Evolutionary conservation across 345 rosid species (phyloP).

Genomic region (Hirschfeldia incana): DNA sequence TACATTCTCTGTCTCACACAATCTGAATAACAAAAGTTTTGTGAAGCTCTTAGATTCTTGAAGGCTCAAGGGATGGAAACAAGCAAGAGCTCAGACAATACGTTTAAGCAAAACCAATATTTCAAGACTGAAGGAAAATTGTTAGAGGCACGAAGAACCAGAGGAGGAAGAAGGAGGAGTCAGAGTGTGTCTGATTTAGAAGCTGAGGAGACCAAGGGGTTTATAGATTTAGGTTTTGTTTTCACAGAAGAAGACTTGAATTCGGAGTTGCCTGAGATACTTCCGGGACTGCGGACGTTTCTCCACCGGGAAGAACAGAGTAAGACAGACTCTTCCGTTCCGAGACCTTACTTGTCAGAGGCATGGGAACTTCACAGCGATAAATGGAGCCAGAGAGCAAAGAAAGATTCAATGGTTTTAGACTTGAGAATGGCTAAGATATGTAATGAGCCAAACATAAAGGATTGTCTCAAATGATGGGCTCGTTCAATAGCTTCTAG

Average conservation of each 20-base stretch:
- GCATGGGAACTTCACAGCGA: slow-evolving; percentile 62
- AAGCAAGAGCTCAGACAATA: slow-evolving; percentile 34
- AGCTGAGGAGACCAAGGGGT: slow-evolving; percentile 79
- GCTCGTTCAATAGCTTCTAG: slow-evolving; percentile 76
- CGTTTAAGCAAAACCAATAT: slow-evolving; percentile 31
- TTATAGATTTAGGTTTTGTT: slow-evolving; percentile 89
- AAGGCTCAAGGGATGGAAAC: slow-evolving; percentile 53
- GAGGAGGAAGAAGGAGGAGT: slow-evolving; percentile 36
- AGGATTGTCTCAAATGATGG: slow-evolving; percentile 67
- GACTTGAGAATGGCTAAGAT: slow-evolving; percentile 60
- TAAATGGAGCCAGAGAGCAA: slow-evolving; percentile 32
- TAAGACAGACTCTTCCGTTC: slow-evolving; percentile 24
- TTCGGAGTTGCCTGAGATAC: slow-evolving; percentile 64
- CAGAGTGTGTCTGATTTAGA: slow-evolving; percentile 70
- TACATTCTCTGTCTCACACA: slow-evolving; percentile 6
- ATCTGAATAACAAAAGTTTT: not conserved
- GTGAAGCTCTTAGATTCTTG: slow-evolving; percentile 34
- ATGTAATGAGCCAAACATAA: slow-evolving; percentile 54
- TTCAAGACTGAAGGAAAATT: slow-evolving; percentile 26
- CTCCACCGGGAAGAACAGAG: slow-evolving; percentile 42
- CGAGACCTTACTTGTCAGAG: slow-evolving; percentile 82
- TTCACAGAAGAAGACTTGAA: slow-evolving; percentile 75
- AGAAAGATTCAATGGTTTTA: slow-evolving; percentile 50
- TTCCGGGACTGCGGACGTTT: slow-evolving; percentile 67
- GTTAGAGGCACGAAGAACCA: slow-evolving; percentile 43